Evolutionary conservation across 148 eudicot species (phyloP).

Genomic region (Rhododendron mucronatum): DNA sequence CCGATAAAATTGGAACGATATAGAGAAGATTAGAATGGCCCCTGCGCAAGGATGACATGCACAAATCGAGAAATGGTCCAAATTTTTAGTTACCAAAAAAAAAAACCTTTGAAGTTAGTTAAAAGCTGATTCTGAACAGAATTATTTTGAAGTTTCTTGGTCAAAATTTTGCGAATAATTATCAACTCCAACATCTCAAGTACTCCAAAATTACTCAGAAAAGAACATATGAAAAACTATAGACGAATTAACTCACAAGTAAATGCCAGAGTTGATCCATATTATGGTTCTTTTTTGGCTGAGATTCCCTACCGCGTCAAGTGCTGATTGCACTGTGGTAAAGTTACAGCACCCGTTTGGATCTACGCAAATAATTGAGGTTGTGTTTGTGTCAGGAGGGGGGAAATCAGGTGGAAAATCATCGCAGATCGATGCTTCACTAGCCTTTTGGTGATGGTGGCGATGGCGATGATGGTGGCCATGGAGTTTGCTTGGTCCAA

Average conservation of each 20-base stretch:
- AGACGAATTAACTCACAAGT: slow-evolving; percentile 47
- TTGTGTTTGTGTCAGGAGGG: slow-evolving; percentile 60
- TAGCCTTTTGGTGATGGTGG: slow-evolving; percentile 12
- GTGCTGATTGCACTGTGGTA: slow-evolving; percentile 76
- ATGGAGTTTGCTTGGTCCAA: background rate
- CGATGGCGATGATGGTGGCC: slow-evolving; percentile 29
- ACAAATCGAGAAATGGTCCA: no score
- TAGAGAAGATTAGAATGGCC: no score
- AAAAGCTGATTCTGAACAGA: background rate
- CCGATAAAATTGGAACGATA: no score
- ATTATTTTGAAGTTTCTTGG: background rate
- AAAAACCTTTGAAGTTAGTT: background rate
- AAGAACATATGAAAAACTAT: background rate
- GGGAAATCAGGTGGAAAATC: slow-evolving; percentile 72
- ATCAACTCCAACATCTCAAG: background rate
- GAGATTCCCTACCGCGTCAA: slow-evolving; percentile 52
- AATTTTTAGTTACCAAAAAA: no score
- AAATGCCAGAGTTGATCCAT: slow-evolving; percentile 79
- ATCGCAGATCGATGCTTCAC: slow-evolving; percentile 38
- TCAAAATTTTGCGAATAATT: background rate
- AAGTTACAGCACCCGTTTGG: slow-evolving; percentile 88
- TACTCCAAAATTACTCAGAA: background rate
- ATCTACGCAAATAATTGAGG: slow-evolving; percentile 67
- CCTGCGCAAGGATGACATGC: no score
- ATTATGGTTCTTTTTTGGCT: slow-evolving; percentile 56